A percentile compares a stretch with the other conserved stretches of the same genome.
Conservation (phyloP, 257 asterid species). For the Jacaranda copaia region DNA sequence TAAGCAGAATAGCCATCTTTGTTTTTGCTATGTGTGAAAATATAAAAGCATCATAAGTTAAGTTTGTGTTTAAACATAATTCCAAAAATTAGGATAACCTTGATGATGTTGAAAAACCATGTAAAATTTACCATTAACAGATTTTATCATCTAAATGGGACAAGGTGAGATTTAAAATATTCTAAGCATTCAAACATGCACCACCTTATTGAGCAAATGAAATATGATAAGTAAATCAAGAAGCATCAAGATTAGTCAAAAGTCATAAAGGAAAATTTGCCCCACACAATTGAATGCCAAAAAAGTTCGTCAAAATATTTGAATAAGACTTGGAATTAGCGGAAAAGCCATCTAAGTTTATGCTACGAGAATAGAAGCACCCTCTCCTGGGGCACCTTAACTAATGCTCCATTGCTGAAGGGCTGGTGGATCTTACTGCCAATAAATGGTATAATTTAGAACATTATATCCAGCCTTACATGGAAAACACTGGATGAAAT, state of each 20-base stretch:
- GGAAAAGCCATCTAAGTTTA: too few species aligned
- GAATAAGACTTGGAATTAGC: neutral
- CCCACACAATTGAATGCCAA: slow-evolving; percentile 48
- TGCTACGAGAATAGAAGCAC: too few species aligned
- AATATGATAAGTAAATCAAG: neutral
- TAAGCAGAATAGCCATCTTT: neutral
- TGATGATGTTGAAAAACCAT: too few species aligned
- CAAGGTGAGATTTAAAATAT: neutral
- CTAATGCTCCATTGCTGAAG: too few species aligned
- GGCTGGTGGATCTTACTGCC: too few species aligned
- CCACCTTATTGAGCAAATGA: neutral
- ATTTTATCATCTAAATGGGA: neutral
- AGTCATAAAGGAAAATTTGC: neutral
- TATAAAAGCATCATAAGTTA: neutral
- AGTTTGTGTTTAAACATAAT: neutral
- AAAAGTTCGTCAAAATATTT: slow-evolving; percentile 51
- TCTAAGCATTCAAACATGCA: too few species aligned
- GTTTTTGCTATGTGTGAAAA: slow-evolving; percentile 8
- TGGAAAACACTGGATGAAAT: neutral
- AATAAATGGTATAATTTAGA: too few species aligned
- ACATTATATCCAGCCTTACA: too few species aligned
- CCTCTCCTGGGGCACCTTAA: too few species aligned
- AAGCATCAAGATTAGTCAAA: neutral
- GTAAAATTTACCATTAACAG: neutral
- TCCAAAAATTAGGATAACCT: neutral